A percentile compares a stretch with the other conserved stretches of the same genome.
Conservation (phyloP, 1,139 yeast species). For the Lodderomyces metapsilosis region DNA sequence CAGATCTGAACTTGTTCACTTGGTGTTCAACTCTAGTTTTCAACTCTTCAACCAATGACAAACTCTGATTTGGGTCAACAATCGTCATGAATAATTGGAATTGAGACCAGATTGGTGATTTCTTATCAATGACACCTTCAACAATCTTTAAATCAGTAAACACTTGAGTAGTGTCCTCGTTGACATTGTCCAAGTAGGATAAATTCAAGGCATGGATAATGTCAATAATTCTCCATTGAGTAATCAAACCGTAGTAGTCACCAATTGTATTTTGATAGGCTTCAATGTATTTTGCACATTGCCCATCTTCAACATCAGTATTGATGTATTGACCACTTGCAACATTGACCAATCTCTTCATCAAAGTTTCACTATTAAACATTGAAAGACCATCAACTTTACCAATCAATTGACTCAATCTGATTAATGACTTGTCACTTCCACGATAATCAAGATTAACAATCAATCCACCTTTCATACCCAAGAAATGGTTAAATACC, state of each 20-base stretch:
- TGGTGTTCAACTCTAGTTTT: slow-evolving; percentile 19
- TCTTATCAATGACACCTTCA: slow-evolving; percentile 18
- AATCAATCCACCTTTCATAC: slow-evolving; percentile 27
- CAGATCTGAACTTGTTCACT: slow-evolving; percentile 23
- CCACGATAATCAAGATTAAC: slow-evolving; percentile 34
- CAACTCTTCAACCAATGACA: slow-evolving; percentile 22
- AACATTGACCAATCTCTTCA: slow-evolving; percentile 30
- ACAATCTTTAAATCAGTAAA: slow-evolving; percentile 24
- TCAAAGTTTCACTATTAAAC: slow-evolving; percentile 29
- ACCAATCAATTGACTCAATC: slow-evolving; percentile 28
- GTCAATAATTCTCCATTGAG: slow-evolving; percentile 41
- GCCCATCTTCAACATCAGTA: slow-evolving; percentile 25
- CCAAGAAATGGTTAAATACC: slow-evolving; percentile 25
- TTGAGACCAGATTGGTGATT: slow-evolving; percentile 18
- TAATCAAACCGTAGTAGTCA: slow-evolving; percentile 28
- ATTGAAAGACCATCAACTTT: slow-evolving; percentile 34
- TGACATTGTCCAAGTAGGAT: slow-evolving; percentile 25
- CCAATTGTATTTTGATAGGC: slow-evolving; percentile 17
- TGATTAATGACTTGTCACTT: slow-evolving; percentile 21
- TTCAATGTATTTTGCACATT: slow-evolving; percentile 34
- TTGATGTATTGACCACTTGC: slow-evolving; percentile 23
- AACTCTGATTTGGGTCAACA: slow-evolving; percentile 23
- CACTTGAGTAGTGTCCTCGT: slow-evolving; percentile 18
- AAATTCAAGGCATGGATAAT: slow-evolving; percentile 33
- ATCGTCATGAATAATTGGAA: slow-evolving; percentile 31